Conservation (phyloP, 345 rosid genomes). For the Trapa incisa region DNA sequence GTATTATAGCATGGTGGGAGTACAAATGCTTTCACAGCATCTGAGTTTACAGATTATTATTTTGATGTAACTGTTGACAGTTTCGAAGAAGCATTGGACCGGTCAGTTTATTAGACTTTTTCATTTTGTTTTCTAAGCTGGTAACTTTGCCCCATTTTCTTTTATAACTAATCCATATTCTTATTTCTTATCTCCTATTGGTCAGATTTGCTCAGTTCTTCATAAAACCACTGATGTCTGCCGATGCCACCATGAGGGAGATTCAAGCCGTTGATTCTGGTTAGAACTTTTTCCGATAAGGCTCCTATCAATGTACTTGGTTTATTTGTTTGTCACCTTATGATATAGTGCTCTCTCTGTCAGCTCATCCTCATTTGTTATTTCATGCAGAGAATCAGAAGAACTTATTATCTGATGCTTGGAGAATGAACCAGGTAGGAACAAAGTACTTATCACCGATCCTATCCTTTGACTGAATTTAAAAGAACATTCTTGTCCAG, state of each 20-base stretch:
- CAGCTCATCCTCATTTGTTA: constrained; percentile 8
- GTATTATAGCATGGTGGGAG: constrained; percentile 78
- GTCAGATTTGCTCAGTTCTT: constrained; percentile 85
- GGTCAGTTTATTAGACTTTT: constrained; percentile 25
- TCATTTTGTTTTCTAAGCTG: background rate
- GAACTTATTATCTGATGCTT: constrained; percentile 62
- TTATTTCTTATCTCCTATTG: constrained; percentile 11
- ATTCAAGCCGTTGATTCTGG: constrained; percentile 95
- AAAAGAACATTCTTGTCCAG: background rate
- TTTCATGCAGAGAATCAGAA: constrained; percentile 71
- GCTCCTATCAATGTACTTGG: background rate
- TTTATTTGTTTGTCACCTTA: background rate
- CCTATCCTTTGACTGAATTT: background rate
- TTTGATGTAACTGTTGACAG: constrained; percentile 63
- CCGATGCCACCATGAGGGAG: constrained; percentile 87
- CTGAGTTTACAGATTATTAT: constrained; percentile 66
- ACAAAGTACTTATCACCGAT: background rate
- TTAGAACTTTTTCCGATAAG: constrained; percentile 11
- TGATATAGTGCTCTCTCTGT: background rate
- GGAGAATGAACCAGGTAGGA: constrained; percentile 78
- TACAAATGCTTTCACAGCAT: constrained; percentile 69
- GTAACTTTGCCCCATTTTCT: background rate
- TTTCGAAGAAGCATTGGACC: constrained; percentile 84
- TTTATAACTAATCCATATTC: background rate
- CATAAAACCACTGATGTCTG: constrained; percentile 79